These are phyloP conservation scores for Ceratocystis destructans DNA, from an alignment of 2,329 filamentous ascomycete genomes.

Conservation along the genomic window DNA sequence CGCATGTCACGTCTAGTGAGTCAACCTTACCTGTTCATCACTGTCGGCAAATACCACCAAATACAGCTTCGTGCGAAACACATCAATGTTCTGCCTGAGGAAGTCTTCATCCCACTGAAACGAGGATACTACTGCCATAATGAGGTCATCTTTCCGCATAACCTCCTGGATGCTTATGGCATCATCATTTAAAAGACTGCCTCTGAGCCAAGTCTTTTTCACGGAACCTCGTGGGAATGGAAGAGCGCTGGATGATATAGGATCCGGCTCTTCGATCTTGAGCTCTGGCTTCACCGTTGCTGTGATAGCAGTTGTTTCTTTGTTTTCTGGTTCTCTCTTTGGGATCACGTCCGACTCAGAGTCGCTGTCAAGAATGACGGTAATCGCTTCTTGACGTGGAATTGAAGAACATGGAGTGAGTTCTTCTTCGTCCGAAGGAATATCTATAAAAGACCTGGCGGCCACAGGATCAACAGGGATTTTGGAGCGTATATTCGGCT, in stretches of 20 bases:
- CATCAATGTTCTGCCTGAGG: conserved; percentile 58
- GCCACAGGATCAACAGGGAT: background rate
- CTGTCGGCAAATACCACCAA: conserved; percentile 43
- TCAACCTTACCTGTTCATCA: conserved; percentile 37
- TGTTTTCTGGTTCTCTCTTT: background rate
- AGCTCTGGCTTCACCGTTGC: background rate
- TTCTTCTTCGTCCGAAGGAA: background rate
- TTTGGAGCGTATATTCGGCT: background rate
- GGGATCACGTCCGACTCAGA: background rate
- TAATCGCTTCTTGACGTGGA: background rate
- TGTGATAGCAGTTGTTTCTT: background rate
- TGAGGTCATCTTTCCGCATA: conserved; percentile 55
- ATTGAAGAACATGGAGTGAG: background rate
- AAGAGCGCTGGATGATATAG: background rate
- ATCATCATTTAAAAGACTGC: conserved; percentile 45
- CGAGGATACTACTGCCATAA: conserved; percentile 70
- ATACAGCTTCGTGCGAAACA: conserved; percentile 45
- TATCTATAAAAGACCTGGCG: background rate
- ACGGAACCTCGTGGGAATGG: conserved; percentile 47
- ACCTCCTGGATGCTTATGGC: conserved; percentile 86
- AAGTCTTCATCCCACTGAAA: conserved; percentile 78
- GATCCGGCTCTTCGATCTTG: background rate
- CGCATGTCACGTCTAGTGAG: background rate
- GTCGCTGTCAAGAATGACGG: conserved; percentile 11
- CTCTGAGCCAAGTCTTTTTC: conserved; percentile 66